phyloP scores from a whole-genome alignment of 257 asterid genomes.

The Echites panduratus region DNA sequence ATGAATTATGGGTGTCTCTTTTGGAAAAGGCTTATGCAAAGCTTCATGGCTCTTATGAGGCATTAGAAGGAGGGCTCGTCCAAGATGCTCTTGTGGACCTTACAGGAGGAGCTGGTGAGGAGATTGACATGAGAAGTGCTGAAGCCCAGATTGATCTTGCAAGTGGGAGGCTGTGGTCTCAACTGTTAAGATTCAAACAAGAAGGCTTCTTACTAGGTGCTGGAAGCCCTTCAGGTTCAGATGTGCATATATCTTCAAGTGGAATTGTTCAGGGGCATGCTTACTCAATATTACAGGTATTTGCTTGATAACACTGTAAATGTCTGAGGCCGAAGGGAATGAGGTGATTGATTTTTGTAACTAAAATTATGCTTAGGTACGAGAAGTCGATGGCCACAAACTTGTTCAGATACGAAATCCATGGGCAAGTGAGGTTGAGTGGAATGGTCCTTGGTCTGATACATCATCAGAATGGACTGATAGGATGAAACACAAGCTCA shows the following conservation, averaged over 20 bases:
- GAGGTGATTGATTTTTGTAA: constrained; percentile 2
- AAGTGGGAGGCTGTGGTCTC: constrained; percentile 98
- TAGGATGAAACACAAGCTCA: constrained; percentile 96
- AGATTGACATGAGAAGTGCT: constrained; percentile 98
- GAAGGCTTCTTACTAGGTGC: constrained; percentile 98
- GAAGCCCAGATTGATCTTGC: constrained; percentile 97
- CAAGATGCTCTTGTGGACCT: constrained; percentile 99
- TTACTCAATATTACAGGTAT: constrained; percentile 94
- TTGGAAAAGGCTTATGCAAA: constrained; percentile 97
- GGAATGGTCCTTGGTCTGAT: constrained; percentile 99
- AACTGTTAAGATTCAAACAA: constrained; percentile 77
- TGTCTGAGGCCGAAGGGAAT: constrained; percentile 6
- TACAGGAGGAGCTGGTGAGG: constrained; percentile 99
- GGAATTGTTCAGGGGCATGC: constrained; percentile 99
- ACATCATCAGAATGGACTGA: constrained; percentile 98
- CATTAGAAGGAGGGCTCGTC: constrained; percentile 98
- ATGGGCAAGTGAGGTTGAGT: constrained; percentile 98
- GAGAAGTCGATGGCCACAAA: constrained; percentile 84
- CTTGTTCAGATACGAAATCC: constrained; percentile 99
- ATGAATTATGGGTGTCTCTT: constrained; percentile 88
- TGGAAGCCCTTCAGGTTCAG: constrained; percentile 99
- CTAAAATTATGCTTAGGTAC: constrained; percentile 41
- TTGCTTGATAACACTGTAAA: not conserved
- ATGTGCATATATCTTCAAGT: constrained; percentile 90
- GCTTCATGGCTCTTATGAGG: constrained; percentile 98